A percentile compares a stretch with the other conserved stretches of the same genome.
Evolutionary conservation across 495 filamentous ascomycete genomes (phyloP).

Genomic region (Neohortaea acidophila): DNA sequence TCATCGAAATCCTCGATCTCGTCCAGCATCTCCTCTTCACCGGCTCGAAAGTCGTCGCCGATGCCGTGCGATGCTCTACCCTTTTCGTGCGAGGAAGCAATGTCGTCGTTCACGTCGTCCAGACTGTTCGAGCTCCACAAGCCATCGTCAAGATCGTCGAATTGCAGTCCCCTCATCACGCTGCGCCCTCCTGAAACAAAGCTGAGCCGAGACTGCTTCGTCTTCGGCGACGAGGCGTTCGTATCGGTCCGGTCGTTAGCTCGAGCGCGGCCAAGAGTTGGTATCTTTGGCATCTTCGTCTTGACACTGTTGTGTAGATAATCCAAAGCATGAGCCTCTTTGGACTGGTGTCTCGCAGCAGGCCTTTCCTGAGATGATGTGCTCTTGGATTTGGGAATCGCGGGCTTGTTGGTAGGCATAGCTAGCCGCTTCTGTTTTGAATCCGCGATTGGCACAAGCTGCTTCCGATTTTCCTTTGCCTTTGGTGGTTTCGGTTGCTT

Average conservation of each 20-base stretch:
- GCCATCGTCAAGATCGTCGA: not conserved
- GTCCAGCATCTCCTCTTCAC: no score
- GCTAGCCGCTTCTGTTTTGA: slow-evolving; percentile 14
- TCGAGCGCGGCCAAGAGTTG: not conserved
- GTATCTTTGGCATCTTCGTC: slow-evolving; percentile 6
- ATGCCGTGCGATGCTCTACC: no score
- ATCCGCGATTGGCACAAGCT: not conserved
- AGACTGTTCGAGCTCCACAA: not conserved
- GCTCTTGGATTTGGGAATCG: not conserved
- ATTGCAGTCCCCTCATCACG: not conserved
- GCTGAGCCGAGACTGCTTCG: slow-evolving; percentile 1
- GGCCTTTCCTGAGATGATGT: no score
- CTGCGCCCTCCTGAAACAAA: not conserved
- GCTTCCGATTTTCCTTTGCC: slow-evolving; percentile 8
- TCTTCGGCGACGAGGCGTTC: not conserved
- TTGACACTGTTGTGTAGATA: slow-evolving; percentile 10
- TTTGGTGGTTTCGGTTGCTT: slow-evolving; percentile 48
- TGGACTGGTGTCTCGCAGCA: no score
- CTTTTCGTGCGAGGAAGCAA: no score
- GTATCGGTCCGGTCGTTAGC: not conserved
- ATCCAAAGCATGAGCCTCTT: slow-evolving; percentile 5
- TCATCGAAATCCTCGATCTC: no score
- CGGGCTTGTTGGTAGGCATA: not conserved
- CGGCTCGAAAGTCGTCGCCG: no score
- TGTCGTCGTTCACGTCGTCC: not conserved